Base-by-base conservation (phyloP, 768 basidiomycete species). In the Mycena venus region DNA sequence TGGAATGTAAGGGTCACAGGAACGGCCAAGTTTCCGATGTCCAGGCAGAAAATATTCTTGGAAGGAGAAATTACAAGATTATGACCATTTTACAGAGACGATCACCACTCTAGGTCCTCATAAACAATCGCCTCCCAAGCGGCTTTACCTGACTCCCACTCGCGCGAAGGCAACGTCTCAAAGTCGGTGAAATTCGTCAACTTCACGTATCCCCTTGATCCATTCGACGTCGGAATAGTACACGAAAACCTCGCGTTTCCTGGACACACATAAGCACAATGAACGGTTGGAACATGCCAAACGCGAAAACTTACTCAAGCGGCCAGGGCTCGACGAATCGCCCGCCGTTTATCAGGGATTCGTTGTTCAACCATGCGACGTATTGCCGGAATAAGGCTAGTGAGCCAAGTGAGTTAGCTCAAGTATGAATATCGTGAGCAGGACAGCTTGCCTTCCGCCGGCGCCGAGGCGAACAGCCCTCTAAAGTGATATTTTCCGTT, bases 341-440 rank as follows among this genome's bases (percentile, higher is more conserved):
- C 25, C 80, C 80, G 0, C 80, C 80, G 66, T 81, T 73, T 31
- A 76, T 49, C 0, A 80, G 71, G 29, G 78, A 77, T 29, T 80
- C 80, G 61, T 78, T 78, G 56, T 81, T 81, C 32, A 81, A 70
- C 80, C 80, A 81, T 1, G 78, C 79, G 34, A 80, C 75, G 34
- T 77, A 79, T 55, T 79, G 78, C 9, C 80, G 75, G 42, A 75
- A 68, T 8, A 77, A 44, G 25, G 75, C 80, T 80, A 11, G 17
- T 8, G 12, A 34, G 44, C 40, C 32, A 56, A n/a, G 32, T 74
- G 31, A 63, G 17, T 23, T 32, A 15, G 31, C 21, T 8, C 42
- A 29, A 31, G 7, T 19, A 34, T 2, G 5, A 58, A 68, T 15
- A n/a, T n/a, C n/a, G n/a, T n/a, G n/a, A n/a, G 42, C 17, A 11